Percentiles rank a stretch among this genome's conserved stretches.
phyloP scores from a whole-genome alignment of 2,329 filamentous ascomycete species.

The Diaporthe helianthi region DNA sequence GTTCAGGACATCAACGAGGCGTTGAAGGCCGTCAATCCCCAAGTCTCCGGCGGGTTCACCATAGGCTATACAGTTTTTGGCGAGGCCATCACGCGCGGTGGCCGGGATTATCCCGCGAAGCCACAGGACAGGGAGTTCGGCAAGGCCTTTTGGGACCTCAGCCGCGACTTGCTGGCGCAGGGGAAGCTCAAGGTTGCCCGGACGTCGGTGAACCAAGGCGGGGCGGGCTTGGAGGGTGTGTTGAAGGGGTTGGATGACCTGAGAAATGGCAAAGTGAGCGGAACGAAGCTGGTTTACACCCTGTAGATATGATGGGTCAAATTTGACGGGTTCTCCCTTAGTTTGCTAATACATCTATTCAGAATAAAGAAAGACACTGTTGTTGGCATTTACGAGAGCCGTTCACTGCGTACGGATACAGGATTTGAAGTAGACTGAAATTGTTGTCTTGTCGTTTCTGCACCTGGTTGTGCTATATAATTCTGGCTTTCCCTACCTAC shows the following conservation, averaged over 20 bases:
- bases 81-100: conserved; percentile 38
- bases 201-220: conserved; percentile 39
- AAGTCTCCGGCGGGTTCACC: conserved; percentile 38
- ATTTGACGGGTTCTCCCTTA: not conserved
- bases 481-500: too few relatives aligned
- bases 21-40: conserved; percentile 49
- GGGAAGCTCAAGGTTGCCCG: conserved; percentile 46
- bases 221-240: conserved; percentile 43
- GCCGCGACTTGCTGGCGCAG: conserved; percentile 41
- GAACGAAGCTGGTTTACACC: conserved; percentile 49
- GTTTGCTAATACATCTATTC: not conserved
- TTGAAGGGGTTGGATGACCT: conserved; percentile 43
- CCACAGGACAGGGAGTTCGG: conserved; percentile 44
- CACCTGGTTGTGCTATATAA: too few relatives aligned
- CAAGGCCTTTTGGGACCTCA: conserved; percentile 45
- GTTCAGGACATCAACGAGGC: conserved; percentile 25
- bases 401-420: not conserved
- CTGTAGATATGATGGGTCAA: conserved; percentile 23
- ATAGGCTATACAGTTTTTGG: conserved; percentile 45
- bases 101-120: conserved; percentile 24
- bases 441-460: not conserved
- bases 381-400: not conserved
- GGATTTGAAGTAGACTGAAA: not conserved
- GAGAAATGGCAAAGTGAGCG: conserved; percentile 45
- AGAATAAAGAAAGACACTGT: not conserved